A percentile compares a stretch with the other conserved stretches of the same genome.
Conservation (phyloP, 352 stramenopile species). For the Phytopythium chamaehyphon region DNA sequence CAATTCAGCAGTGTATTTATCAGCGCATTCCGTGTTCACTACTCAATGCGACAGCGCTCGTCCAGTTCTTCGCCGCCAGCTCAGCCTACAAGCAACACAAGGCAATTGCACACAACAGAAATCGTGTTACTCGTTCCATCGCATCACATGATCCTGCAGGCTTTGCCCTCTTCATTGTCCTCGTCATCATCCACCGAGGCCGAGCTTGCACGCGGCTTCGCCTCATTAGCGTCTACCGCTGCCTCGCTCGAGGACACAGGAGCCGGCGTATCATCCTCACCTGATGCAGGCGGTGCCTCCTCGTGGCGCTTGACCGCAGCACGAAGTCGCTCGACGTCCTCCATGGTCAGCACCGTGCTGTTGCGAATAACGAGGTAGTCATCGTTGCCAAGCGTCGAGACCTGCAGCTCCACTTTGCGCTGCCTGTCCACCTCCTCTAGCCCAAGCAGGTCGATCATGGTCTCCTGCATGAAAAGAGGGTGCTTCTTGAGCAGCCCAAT, state of each 20-base stretch:
- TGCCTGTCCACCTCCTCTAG: conserved; percentile 38
- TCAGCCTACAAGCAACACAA: background rate
- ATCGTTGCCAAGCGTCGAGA: conserved; percentile 52
- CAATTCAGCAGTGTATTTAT: too few relatives aligned
- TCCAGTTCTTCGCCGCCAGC: background rate
- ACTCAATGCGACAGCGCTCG: too few relatives aligned
- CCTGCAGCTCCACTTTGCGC: conserved; percentile 52
- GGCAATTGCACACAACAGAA: conserved; percentile 7
- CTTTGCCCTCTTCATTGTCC: conserved; percentile 15
- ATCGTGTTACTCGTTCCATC: background rate
- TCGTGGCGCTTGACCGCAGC: conserved; percentile 21
- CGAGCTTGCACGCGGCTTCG: background rate
- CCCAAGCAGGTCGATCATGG: conserved; percentile 54
- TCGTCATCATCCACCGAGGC: conserved; percentile 1
- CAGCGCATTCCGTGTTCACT: too few relatives aligned
- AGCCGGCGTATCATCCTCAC: background rate
- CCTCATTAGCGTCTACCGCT: background rate
- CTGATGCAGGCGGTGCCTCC: background rate
- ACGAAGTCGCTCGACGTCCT: conserved; percentile 65
- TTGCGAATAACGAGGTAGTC: conserved; percentile 75
- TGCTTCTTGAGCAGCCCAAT: conserved; percentile 66
- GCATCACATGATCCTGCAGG: conserved; percentile 7
- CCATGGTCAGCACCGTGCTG: conserved; percentile 74
- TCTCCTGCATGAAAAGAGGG: conserved; percentile 67
- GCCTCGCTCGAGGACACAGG: background rate